phyloP scores from a whole-genome alignment of 2,329 filamentous ascomycete species.

The Leptographium procerum region DNA sequence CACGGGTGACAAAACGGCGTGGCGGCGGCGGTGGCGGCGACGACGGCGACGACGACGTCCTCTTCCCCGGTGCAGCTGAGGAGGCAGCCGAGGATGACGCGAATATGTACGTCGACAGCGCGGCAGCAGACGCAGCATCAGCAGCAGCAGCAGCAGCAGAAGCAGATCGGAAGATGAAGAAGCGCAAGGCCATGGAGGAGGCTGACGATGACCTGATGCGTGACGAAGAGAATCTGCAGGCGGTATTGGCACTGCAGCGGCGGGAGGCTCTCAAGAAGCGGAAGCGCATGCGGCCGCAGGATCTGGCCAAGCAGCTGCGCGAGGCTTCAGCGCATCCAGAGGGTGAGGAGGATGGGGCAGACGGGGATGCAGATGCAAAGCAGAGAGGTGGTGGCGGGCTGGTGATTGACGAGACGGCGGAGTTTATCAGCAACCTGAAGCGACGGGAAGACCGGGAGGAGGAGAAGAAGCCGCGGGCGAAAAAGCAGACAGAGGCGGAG shows the following conservation, averaged over 20 bases:
- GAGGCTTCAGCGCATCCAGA: conserved; percentile 35
- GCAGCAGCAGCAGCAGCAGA: neutral
- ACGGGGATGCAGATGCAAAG: conserved; percentile 17
- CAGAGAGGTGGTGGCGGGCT: conserved; percentile 47
- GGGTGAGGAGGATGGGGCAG: neutral
- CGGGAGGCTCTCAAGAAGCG: conserved; percentile 80
- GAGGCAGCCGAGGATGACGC: conserved; percentile 26
- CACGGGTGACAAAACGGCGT: conserved; percentile 62
- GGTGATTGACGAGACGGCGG: conserved; percentile 90
- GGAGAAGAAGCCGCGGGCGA: conserved; percentile 40
- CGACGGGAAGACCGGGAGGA: conserved; percentile 49
- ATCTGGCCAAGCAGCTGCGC: conserved; percentile 71
- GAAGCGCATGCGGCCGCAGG: conserved; percentile 75
- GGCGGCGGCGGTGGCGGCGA: conserved; percentile 18
- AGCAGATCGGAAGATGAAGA: conserved; percentile 29
- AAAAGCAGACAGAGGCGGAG: conserved; percentile 8
- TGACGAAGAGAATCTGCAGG: conserved; percentile 89
- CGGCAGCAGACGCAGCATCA: conserved; percentile 19
- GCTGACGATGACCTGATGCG: conserved; percentile 46
- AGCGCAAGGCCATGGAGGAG: conserved; percentile 48
- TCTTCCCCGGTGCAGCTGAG: conserved; percentile 31
- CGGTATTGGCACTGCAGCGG: conserved; percentile 72
- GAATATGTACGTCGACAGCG: conserved; percentile 66
- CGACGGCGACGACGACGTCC: conserved; percentile 47
- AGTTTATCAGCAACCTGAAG: conserved; percentile 81